phyloP scores from a whole-genome alignment of 2,329 filamentous ascomycete species.

The Apiospora phragmitis region DNA sequence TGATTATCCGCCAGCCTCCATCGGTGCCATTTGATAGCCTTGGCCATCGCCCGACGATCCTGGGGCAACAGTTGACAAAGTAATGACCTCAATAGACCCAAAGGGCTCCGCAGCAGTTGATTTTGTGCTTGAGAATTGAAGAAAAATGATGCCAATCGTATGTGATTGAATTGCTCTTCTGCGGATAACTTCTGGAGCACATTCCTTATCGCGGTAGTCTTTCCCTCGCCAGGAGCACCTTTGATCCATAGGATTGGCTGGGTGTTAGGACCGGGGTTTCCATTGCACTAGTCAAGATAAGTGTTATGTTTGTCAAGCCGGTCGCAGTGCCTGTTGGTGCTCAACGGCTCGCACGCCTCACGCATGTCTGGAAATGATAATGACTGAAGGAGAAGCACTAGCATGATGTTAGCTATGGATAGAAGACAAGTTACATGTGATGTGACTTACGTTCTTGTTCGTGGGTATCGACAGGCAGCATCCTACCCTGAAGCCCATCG shows the following conservation, averaged over 20 bases:
- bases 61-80: background rate
- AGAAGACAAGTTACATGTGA: too few species aligned
- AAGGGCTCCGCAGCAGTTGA: background rate
- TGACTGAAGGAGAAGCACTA: background rate
- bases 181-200: background rate
- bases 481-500: background rate
- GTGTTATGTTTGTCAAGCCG: background rate
- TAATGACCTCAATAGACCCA: background rate
- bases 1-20: background rate
- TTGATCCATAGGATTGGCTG: background rate
- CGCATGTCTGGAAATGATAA: background rate
- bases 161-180: background rate
- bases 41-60: background rate
- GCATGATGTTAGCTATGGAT: too few species aligned
- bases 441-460: too few species aligned
- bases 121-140: background rate
- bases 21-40: background rate
- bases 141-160: background rate
- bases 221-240: background rate
- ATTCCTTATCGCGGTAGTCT: background rate
- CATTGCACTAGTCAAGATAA: background rate
- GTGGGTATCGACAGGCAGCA: background rate
- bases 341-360: background rate
- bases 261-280: too few species aligned
- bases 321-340: background rate